Evolutionary conservation across 257 asterid genomes (phyloP).

Genomic region (Nicotiana knightiana): DNA sequence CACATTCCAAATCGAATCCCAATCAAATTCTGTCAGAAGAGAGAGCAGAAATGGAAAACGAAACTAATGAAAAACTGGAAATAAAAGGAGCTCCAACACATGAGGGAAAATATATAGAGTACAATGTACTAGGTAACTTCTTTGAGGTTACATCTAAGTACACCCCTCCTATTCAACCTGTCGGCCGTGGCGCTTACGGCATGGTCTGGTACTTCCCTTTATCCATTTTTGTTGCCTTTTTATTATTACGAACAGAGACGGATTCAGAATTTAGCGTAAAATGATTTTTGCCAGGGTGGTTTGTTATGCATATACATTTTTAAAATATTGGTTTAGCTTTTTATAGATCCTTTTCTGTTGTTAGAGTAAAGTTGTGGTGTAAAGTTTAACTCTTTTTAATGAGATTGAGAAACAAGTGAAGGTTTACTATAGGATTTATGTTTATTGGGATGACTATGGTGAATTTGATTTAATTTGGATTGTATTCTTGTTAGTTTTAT

Average conservation of each 20-base stretch:
- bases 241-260: not conserved
- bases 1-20: constrained; percentile 1
- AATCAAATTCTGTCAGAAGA: not conserved
- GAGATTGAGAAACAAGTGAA: not conserved
- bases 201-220: constrained; percentile 59
- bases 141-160: constrained; percentile 68
- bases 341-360: not conserved
- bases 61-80: constrained; percentile 27
- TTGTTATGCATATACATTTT: not conserved
- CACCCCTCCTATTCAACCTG: constrained; percentile 64
- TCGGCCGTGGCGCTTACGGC: constrained; percentile 87
- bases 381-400: not conserved
- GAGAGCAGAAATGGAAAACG: not conserved
- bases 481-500: not conserved
- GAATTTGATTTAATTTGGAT: not conserved
- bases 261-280: not conserved
- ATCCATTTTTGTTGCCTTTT: not conserved
- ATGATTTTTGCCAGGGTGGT: no score
- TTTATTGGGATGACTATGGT: not conserved
- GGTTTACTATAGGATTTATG: not conserved
- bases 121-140: constrained; percentile 65
- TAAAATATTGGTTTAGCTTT: no score
- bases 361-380: not conserved
- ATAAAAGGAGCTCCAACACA: constrained; percentile 48
- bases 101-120: constrained; percentile 61